Evolutionary conservation across 2,329 filamentous ascomycete species (phyloP), one percentile per base, ranked within the genome.

Genomic region (Uncinocarpus reesii): DNA sequence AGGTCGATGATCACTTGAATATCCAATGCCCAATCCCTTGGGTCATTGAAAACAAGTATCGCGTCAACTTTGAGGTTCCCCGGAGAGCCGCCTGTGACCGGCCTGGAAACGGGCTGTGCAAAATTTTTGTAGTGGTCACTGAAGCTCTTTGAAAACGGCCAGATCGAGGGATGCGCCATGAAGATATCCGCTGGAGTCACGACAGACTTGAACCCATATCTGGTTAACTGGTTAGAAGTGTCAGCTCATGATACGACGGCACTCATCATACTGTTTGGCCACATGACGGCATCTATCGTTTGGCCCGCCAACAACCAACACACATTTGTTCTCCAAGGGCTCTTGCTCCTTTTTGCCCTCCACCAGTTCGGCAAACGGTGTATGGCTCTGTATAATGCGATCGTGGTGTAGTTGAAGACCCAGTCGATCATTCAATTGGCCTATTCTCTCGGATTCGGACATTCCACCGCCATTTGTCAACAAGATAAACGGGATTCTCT

Each of bases 381-480:
- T 95, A 67, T 98, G 90, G 20, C 84, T 90, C 65, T 95, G 86
- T 37, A 96, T 76, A 60, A 94, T 87, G 65, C 83, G 82, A 53
- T 76, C 77, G 11, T 76, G 76, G 32, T 81, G 75, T 36, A 92
- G 71, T 13, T 73, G 66, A 1, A 88, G 71, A 21, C 76, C 71
- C 5, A 93, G 75, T 56, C 79, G 80, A 36, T 75, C 64, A 56
- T 77, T 81, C 46, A 93, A 73, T 52, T 89, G 83, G 6, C 71
- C 71, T 24, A 87, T 83, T 15, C 86, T 78, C 50, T 84, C 81
- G 2, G 71, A 71, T 67, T 96, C 90, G 53, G 81, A 79, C 61
- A 84, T 87, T 50, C 92, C 92, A 35, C 92, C 92, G 57, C 92
- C 92, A 67, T 98, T 98, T 51, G 92, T 98, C 53, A 98, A 75